Evolutionary conservation across 495 filamentous ascomycete species (phyloP).

Genomic region (Elaphomyces granulatus): DNA sequence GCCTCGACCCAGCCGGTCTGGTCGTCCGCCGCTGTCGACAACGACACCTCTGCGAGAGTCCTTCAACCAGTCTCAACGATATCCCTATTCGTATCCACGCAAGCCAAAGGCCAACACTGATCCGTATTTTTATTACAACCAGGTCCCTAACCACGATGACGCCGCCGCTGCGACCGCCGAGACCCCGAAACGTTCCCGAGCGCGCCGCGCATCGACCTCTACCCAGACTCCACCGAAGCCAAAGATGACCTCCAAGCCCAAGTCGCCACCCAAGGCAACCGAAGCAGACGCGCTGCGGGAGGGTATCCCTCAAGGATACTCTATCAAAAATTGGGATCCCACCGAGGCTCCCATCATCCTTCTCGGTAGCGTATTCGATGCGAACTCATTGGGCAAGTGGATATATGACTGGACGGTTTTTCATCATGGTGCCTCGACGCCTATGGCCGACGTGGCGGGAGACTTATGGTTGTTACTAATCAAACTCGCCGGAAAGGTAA

Average conservation of each 20-base stretch:
- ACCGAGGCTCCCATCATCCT: constrained; percentile 86
- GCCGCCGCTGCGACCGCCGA: too few species aligned
- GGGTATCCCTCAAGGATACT: constrained; percentile 82
- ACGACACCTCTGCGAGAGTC: constrained; percentile 15
- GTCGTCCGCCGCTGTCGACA: constrained; percentile 11
- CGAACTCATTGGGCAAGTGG: constrained; percentile 96
- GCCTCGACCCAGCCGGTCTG: constrained; percentile 12
- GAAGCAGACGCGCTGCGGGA: constrained; percentile 69
- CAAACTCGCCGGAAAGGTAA: constrained; percentile 90
- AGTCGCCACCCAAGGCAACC: constrained; percentile 55
- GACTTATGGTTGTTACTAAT: constrained; percentile 93
- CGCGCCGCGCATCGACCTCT: constrained; percentile 37
- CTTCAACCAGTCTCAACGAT: constrained; percentile 4
- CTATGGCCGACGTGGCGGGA: constrained; percentile 84
- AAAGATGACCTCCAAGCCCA: constrained; percentile 28
- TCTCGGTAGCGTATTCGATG: constrained; percentile 90
- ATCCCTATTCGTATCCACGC: constrained; percentile 19
- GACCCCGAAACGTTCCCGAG: constrained; percentile 28
- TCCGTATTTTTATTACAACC: constrained; percentile 36
- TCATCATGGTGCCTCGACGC: constrained; percentile 68
- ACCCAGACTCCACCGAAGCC: constrained; percentile 31
- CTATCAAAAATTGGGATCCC: constrained; percentile 97
- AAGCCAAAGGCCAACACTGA: constrained; percentile 40
- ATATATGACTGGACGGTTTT: constrained; percentile 99
- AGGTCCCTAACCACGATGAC: constrained; percentile 35